Evolutionary conservation across 2,329 filamentous ascomycete species (phyloP).

Genomic region (Plectosphaerella cucumerina): DNA sequence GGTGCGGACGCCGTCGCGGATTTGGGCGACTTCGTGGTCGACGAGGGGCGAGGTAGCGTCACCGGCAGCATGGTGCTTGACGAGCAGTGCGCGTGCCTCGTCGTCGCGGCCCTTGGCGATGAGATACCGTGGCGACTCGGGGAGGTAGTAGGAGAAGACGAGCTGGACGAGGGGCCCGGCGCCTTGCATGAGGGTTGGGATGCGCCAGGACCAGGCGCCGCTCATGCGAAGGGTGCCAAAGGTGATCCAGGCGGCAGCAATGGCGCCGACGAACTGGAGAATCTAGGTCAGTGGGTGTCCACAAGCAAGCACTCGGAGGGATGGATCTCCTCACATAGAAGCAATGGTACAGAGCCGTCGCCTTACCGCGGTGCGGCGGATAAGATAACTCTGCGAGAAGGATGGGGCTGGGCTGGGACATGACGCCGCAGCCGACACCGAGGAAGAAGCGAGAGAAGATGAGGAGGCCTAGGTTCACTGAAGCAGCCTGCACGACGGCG

Average conservation of each 20-base stretch:
- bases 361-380: conserved; percentile 26
- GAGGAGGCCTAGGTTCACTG: conserved; percentile 21
- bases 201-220: conserved; percentile 20
- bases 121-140: conserved; percentile 53
- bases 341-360: conserved; percentile 41
- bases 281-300: too few species aligned
- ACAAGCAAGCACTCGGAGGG: conserved; percentile 4
- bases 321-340: conserved; percentile 30
- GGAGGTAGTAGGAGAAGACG: conserved; percentile 27
- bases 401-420: conserved; percentile 24
- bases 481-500: conserved; percentile 21
- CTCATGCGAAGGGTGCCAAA: conserved; percentile 28
- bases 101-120: conserved; percentile 50
- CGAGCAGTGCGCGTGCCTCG: conserved; percentile 46
- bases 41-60: conserved; percentile 31
- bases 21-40: conserved; percentile 35
- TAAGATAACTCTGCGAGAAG: conserved; percentile 30
- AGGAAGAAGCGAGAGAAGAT: conserved; percentile 28
- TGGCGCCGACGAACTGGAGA: conserved; percentile 32
- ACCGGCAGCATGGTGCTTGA: conserved; percentile 46
- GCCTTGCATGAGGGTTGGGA: conserved; percentile 24
- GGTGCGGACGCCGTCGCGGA: conserved; percentile 35
- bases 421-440: conserved; percentile 25
- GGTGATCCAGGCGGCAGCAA: conserved; percentile 22
- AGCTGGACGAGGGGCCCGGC: conserved; percentile 30